These are phyloP conservation scores for Protoeuglena noctilucae DNA, from an alignment of 139 green algal genomes.

Conservation along the genomic window DNA sequence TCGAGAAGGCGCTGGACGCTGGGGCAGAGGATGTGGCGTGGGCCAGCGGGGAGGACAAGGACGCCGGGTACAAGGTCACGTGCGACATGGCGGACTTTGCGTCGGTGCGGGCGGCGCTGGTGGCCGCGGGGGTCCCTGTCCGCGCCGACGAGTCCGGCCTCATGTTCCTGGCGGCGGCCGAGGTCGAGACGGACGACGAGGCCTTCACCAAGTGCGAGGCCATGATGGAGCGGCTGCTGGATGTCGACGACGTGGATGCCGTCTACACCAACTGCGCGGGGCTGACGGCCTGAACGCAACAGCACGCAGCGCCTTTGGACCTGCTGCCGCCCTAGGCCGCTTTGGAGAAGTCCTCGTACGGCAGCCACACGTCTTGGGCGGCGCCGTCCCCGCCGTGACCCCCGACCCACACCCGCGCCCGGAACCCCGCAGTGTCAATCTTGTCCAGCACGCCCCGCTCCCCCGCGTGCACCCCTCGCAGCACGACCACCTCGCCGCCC, in stretches of 20 bases:
- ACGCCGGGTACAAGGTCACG: conserved; percentile 2
- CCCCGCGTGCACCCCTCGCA: background rate
- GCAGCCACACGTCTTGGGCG: background rate
- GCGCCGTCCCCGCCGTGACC: background rate
- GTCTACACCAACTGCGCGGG: conserved; percentile 59
- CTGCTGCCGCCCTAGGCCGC: too few relatives aligned
- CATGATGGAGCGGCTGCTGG: conserved; percentile 64
- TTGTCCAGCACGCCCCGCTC: background rate
- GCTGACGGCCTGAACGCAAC: too few relatives aligned
- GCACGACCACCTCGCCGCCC: background rate
- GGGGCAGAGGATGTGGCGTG: conserved; percentile 17
- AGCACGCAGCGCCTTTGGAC: too few relatives aligned
- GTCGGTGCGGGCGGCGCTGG: too few relatives aligned
- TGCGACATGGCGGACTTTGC: conserved; percentile 9
- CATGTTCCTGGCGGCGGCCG: conserved; percentile 20
- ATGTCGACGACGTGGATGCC: conserved; percentile 82
- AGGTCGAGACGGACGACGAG: conserved; percentile 36
- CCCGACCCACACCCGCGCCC: background rate
- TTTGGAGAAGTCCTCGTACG: background rate
- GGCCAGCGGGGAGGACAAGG: conserved; percentile 19
- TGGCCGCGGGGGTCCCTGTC: conserved; percentile 6
- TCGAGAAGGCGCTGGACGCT: conserved; percentile 51
- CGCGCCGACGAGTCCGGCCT: conserved; percentile 31
- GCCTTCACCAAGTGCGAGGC: conserved; percentile 47
- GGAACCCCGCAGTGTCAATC: background rate